A percentile compares a stretch with the other conserved stretches of the same genome.
phyloP scores from a whole-genome alignment of 306 rosid species.

The Lathyrus tuberosus region DNA sequence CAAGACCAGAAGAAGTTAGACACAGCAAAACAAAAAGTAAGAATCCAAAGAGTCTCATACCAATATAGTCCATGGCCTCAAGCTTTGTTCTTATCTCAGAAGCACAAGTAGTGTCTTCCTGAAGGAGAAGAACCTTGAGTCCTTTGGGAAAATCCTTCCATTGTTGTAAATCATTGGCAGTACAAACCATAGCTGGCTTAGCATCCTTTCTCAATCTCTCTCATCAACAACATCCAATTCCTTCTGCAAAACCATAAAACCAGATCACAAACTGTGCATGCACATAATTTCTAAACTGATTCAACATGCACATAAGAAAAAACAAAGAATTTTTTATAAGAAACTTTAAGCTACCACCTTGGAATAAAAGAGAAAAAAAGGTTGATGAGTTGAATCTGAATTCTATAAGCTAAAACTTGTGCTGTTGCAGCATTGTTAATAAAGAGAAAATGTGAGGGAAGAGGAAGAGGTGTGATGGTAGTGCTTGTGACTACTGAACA shows the following conservation, averaged over 20 bases:
- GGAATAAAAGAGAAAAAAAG: conserved; percentile 28
- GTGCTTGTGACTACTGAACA: conserved; percentile 46
- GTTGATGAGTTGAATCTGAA: conserved; percentile 15
- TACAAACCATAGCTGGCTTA: conserved; percentile 97
- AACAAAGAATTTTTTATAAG: neutral
- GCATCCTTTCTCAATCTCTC: conserved; percentile 82
- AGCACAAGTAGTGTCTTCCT: conserved; percentile 69
- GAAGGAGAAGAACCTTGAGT: conserved; percentile 86
- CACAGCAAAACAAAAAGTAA: neutral
- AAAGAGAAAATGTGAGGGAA: neutral
- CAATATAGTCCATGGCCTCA: conserved; percentile 85
- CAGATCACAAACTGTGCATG: conserved; percentile 36
- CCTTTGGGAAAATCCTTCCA: conserved; percentile 96
- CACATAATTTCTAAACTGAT: neutral
- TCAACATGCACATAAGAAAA: conserved; percentile 23
- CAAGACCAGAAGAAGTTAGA: no score
- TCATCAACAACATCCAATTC: conserved; percentile 44
- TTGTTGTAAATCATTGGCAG: conserved; percentile 78
- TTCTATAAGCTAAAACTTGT: neutral
- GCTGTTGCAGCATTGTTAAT: neutral
- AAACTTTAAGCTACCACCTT: conserved; percentile 43
- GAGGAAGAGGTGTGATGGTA: conserved; percentile 24
- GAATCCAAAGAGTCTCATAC: conserved; percentile 46
- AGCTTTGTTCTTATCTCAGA: conserved; percentile 75
- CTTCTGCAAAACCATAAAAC: conserved; percentile 46